phyloP scores from a whole-genome alignment of 768 basidiomycete genomes.

The Leccinellum albellum region DNA sequence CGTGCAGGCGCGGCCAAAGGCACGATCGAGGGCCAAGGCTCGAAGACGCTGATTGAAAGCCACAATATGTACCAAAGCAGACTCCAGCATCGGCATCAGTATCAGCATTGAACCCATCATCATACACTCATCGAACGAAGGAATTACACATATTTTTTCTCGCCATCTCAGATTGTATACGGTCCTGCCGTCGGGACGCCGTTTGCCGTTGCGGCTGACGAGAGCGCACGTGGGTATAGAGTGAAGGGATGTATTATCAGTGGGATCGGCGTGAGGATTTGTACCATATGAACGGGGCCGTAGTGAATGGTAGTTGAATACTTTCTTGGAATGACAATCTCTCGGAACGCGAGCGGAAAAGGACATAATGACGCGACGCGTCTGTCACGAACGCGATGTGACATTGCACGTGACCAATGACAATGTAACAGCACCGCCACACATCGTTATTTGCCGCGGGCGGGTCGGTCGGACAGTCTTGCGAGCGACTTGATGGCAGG shows the following conservation, averaged over 20 bases:
- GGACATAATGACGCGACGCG: slow-evolving; percentile 21
- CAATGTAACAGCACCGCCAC: slow-evolving; percentile 21
- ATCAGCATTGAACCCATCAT: slow-evolving; percentile 18
- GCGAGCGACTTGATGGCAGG: slow-evolving; percentile 15
- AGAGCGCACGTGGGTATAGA: slow-evolving; percentile 12
- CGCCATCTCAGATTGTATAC: slow-evolving; percentile 22
- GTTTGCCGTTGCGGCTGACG: slow-evolving; percentile 4
- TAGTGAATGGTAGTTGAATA: slow-evolving; percentile 13
- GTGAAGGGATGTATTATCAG: slow-evolving; percentile 18
- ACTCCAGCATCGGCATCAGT: slow-evolving; percentile 12
- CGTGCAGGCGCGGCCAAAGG: slow-evolving; percentile 30
- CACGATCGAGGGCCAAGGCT: slow-evolving; percentile 26
- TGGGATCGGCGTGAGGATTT: slow-evolving; percentile 11
- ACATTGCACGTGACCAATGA: slow-evolving; percentile 24
- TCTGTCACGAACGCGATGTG: slow-evolving; percentile 28
- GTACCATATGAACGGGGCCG: slow-evolving; percentile 19
- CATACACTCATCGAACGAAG: slow-evolving; percentile 23
- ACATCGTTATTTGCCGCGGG: too few relatives aligned
- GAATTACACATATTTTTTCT: slow-evolving; percentile 14
- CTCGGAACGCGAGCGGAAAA: background rate
- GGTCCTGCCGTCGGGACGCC: slow-evolving; percentile 2
- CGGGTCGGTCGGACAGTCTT: too few relatives aligned
- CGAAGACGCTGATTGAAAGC: slow-evolving; percentile 27
- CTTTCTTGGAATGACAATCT: slow-evolving; percentile 19
- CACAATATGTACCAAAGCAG: slow-evolving; percentile 8